Conservation (phyloP, 2,329 filamentous ascomycete genomes). For the Pseudopyrenochaeta lycopersici region DNA sequence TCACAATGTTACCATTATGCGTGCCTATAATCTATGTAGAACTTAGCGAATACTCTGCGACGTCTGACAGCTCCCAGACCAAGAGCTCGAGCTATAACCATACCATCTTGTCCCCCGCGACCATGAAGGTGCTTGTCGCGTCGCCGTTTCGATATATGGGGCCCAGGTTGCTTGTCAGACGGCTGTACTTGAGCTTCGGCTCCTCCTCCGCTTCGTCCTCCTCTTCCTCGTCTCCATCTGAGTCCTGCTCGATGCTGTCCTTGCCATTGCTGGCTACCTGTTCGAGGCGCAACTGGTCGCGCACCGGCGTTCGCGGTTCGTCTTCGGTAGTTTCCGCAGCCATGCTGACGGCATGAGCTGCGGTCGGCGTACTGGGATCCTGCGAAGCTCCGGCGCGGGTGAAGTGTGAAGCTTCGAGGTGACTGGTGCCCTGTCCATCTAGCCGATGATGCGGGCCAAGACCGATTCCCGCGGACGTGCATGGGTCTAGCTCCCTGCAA, state of each 20-base stretch:
- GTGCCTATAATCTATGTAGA: constrained; percentile 80
- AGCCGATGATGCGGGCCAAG: constrained; percentile 43
- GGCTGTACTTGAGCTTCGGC: constrained; percentile 90
- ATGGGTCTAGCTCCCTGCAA: constrained; percentile 20
- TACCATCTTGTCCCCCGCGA: constrained; percentile 97
- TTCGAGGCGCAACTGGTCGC: constrained; percentile 19
- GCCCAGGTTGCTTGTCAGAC: constrained; percentile 80
- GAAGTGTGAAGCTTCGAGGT: constrained; percentile 33
- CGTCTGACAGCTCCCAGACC: constrained; percentile 55
- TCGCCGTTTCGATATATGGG: constrained; percentile 93
- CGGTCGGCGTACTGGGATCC: constrained; percentile 25
- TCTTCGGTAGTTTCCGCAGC: constrained; percentile 48
- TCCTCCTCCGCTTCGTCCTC: constrained; percentile 92
- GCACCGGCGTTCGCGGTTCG: constrained; percentile 48
- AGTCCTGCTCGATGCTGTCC: constrained; percentile 35
- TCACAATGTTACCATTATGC: constrained; percentile 94
- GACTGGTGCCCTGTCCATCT: constrained; percentile 26
- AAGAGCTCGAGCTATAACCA: constrained; percentile 33
- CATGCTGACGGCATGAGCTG: constrained; percentile 53
- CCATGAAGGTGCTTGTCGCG: constrained; percentile 88
- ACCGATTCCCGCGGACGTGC: constrained; percentile 15
- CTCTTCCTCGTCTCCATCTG: constrained; percentile 61
- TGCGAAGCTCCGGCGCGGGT: constrained; percentile 27
- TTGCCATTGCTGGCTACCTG: constrained; percentile 31
- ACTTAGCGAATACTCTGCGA: constrained; percentile 67